phyloP scores from a whole-genome alignment of 1,284 basidiomycete species.

The Omphalotus olearius region DNA sequence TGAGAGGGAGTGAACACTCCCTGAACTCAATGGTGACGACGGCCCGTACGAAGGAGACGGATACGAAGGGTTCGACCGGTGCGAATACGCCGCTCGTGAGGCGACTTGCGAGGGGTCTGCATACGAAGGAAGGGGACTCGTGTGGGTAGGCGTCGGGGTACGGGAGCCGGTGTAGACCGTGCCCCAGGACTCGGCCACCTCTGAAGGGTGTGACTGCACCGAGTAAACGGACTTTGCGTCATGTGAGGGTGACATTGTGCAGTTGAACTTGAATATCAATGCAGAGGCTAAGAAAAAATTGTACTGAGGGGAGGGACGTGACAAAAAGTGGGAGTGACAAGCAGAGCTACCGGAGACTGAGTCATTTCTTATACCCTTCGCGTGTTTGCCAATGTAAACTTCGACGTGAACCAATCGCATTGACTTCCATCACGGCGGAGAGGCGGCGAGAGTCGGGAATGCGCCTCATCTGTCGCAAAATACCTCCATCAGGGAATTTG shows the following conservation, averaged over 20 bases:
- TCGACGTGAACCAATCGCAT: slow-evolving; percentile 1
- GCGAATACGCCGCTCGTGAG: neutral
- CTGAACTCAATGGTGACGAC: neutral
- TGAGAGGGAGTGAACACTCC: too few species aligned
- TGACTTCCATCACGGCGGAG: neutral
- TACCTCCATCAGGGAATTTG: neutral
- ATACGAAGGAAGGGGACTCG: neutral
- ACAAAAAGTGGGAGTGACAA: neutral
- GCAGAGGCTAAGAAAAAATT: neutral
- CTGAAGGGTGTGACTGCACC: neutral
- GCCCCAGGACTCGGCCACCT: slow-evolving; percentile 3
- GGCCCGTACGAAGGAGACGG: slow-evolving; percentile 5
- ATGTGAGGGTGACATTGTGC: neutral
- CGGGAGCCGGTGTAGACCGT: neutral
- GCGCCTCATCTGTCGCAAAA: slow-evolving; percentile 1
- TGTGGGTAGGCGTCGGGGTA: slow-evolving; percentile 2
- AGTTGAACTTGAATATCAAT: neutral
- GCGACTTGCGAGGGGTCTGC: too few species aligned
- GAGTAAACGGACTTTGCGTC: slow-evolving; percentile 8
- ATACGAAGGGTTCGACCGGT: slow-evolving; percentile 9
- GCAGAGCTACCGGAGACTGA: neutral
- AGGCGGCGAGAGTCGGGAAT: slow-evolving; percentile 5
- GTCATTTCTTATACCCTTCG: slow-evolving; percentile 10
- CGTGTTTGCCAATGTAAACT: slow-evolving; percentile 2
- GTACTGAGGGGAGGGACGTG: neutral